A percentile compares a stretch with the other conserved stretches of the same genome.
These are phyloP conservation scores for Cryptosporidium sp. DNA, from an alignment of 169 alveolate genomes.

Conservation along the genomic window DNA sequence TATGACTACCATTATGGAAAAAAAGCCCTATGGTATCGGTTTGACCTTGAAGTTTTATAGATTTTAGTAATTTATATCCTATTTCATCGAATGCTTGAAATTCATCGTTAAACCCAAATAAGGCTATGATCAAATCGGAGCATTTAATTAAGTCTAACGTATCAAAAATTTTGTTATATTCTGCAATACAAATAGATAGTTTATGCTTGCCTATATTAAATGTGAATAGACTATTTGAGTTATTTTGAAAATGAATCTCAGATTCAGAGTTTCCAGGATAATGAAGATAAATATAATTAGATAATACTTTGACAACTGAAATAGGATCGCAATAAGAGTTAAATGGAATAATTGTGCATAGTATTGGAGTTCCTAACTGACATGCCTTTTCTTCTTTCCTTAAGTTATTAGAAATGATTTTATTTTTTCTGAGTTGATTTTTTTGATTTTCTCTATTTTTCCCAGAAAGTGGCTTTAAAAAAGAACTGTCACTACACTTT, in stretches of 20 bases:
- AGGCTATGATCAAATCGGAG: constrained; percentile 39
- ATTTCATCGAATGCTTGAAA: constrained; percentile 83
- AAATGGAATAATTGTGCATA: constrained; percentile 65
- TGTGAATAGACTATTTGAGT: background rate
- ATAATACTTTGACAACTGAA: background rate
- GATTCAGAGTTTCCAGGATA: background rate
- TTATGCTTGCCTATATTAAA: background rate
- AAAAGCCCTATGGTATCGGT: constrained; percentile 81
- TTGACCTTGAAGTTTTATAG: constrained; percentile 84
- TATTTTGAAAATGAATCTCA: constrained; percentile 1
- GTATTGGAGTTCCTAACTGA: constrained; percentile 25
- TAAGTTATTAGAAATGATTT: background rate
- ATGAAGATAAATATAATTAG: constrained; percentile 28
- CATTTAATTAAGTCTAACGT: constrained; percentile 51
- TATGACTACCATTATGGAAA: constrained; percentile 25
- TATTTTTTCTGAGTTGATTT: constrained; percentile 44
- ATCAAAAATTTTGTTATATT: constrained; percentile 21
- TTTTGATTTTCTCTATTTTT: constrained; percentile 58
- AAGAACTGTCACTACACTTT: background rate
- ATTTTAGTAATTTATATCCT: constrained; percentile 83
- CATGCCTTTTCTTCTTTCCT: background rate
- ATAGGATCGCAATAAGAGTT: constrained; percentile 17
- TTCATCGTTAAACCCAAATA: constrained; percentile 73
- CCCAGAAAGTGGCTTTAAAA: background rate
- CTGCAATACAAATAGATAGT: constrained; percentile 55